Percentiles rank a stretch among this genome's conserved stretches.
Conservation (phyloP, 2,329 filamentous ascomycete species). For the Penicillium sp. region DNA sequence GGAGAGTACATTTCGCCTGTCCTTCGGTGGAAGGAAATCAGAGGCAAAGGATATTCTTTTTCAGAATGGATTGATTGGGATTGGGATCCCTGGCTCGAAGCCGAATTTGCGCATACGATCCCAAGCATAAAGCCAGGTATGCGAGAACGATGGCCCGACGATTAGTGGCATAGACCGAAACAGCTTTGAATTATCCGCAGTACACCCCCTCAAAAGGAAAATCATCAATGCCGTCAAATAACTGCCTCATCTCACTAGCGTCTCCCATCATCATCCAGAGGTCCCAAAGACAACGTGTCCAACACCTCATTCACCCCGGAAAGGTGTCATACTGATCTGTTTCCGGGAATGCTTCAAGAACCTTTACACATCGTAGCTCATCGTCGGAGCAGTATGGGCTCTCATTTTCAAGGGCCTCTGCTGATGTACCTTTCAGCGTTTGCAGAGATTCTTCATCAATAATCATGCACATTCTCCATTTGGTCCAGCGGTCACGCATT, state of each 20-base stretch:
- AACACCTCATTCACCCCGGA: slow-evolving; percentile 14
- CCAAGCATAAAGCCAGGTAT: too few relatives aligned
- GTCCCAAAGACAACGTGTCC: slow-evolving; percentile 8
- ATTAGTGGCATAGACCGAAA: too few relatives aligned
- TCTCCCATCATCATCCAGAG: slow-evolving; percentile 14
- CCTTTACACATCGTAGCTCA: slow-evolving; percentile 11
- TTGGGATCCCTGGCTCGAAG: too few relatives aligned
- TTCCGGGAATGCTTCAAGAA: slow-evolving; percentile 12
- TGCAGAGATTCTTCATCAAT: slow-evolving; percentile 18
- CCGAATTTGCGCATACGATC: too few relatives aligned
- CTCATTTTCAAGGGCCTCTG: slow-evolving; percentile 5
- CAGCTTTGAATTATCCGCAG: not conserved
- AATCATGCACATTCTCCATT: slow-evolving; percentile 14
- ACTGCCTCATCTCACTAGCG: slow-evolving; percentile 16
- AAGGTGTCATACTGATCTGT: slow-evolving; percentile 12
- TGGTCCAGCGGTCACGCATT: slow-evolving; percentile 8
- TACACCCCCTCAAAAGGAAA: slow-evolving; percentile 5
- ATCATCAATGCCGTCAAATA: slow-evolving; percentile 8
- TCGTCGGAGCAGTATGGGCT: not conserved
- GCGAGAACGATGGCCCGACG: too few relatives aligned
- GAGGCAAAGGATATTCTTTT: too few relatives aligned
- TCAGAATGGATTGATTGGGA: too few relatives aligned
- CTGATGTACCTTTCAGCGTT: slow-evolving; percentile 11
- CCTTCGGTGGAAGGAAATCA: too few relatives aligned
- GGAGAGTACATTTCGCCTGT: too few relatives aligned